Percentiles rank a stretch among this genome's conserved stretches.
Evolutionary conservation across 139 green algal genomes (phyloP).

Genomic region (Chara braunii): DNA sequence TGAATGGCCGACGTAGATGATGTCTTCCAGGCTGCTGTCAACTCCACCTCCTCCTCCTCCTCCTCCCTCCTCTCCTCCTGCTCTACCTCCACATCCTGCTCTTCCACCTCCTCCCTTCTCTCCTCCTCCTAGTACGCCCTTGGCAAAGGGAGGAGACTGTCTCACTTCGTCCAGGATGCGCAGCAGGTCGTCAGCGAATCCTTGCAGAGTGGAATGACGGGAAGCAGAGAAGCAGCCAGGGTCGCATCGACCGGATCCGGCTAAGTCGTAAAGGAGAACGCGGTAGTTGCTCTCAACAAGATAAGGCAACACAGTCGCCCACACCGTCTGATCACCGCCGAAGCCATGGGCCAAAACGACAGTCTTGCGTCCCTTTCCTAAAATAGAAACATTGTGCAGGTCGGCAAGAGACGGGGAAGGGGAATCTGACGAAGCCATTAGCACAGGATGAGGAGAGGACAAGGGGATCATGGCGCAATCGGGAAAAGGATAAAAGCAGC

Average conservation of each 20-base stretch:
- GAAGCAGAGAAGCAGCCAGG: slow-evolving; percentile 21
- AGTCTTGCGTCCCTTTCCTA: slow-evolving; percentile 10
- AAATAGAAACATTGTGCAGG: slow-evolving; percentile 14
- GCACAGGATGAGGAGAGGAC: too few relatives aligned
- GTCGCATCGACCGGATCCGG: slow-evolving; percentile 23
- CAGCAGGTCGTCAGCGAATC: slow-evolving; percentile 33
- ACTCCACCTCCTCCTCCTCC: too few relatives aligned
- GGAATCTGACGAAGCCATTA: too few relatives aligned
- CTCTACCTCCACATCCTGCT: too few relatives aligned
- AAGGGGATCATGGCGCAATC: too few relatives aligned
- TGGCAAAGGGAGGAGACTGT: too few relatives aligned
- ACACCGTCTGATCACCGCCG: slow-evolving; percentile 28
- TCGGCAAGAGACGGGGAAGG: too few relatives aligned
- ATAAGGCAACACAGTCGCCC: slow-evolving; percentile 25
- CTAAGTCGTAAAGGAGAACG: slow-evolving; percentile 25
- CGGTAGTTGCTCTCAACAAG: slow-evolving; percentile 29
- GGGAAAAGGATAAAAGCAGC: too few relatives aligned
- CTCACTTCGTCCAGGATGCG: slow-evolving; percentile 31
- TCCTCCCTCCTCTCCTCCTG: too few relatives aligned
- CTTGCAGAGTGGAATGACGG: slow-evolving; percentile 20
- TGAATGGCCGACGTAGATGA: too few relatives aligned
- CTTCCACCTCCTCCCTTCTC: neutral
- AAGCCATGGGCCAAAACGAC: slow-evolving; percentile 31
- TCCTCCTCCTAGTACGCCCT: neutral
- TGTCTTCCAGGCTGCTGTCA: too few relatives aligned